phyloP scores from a whole-genome alignment of 169 alveolate genomes.

The Plasmodium chabaudi region DNA sequence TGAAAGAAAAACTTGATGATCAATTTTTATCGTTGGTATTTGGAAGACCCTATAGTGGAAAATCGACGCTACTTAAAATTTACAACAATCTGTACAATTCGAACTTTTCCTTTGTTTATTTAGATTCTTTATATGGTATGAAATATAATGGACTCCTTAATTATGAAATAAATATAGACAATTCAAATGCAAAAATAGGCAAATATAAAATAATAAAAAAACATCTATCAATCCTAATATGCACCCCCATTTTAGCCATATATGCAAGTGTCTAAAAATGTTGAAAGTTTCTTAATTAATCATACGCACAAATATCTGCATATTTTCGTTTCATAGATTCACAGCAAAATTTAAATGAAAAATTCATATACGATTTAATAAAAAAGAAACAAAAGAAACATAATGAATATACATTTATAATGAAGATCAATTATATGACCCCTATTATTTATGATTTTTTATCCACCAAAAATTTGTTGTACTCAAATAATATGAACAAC shows the following conservation, averaged over 20 bases:
- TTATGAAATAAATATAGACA: no score
- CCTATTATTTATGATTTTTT: conserved; percentile 38
- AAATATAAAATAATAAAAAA: no score
- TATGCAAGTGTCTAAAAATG: no score
- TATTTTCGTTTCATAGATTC: conserved; percentile 24
- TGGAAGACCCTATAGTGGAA: conserved; percentile 49
- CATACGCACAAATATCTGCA: no score
- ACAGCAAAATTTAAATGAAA: conserved; percentile 26
- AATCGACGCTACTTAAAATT: conserved; percentile 54
- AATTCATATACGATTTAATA: conserved; percentile 30
- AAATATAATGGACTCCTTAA: not conserved
- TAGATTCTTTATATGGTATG: conserved; percentile 62
- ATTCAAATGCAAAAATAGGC: no score
- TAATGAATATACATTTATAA: conserved; percentile 40
- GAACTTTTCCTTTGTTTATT: conserved; percentile 41
- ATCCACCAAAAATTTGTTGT: conserved; percentile 17
- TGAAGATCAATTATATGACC: conserved; percentile 41
- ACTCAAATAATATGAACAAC: conserved; percentile 7
- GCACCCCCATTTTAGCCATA: no score
- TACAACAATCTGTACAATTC: conserved; percentile 37
- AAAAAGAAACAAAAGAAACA: conserved; percentile 51
- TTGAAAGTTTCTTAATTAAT: no score
- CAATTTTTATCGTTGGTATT: conserved; percentile 30
- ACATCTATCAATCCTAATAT: no score
- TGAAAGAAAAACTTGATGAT: conserved; percentile 55